phyloP scores from a whole-genome alignment of 495 filamentous ascomycete species.

The Penicillium fimorum region DNA sequence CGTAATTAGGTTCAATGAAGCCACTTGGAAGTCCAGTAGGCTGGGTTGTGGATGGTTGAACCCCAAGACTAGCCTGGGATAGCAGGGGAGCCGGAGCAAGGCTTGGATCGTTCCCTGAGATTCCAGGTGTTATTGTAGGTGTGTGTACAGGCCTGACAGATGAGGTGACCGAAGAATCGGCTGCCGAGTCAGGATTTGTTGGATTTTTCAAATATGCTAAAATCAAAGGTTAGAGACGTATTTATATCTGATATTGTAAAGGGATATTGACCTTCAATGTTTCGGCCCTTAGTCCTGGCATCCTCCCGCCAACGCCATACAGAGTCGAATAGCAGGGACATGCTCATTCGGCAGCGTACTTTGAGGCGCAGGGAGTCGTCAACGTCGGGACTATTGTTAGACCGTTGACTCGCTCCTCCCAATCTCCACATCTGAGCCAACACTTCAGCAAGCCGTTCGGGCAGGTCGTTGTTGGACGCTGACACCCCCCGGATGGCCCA shows the following conservation, averaged over 20 bases:
- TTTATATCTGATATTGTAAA: background rate
- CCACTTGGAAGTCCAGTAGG: conserved; percentile 49
- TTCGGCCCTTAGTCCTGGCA: conserved; percentile 73
- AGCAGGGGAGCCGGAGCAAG: conserved; percentile 47
- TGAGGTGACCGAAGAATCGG: conserved; percentile 69
- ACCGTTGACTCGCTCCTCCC: conserved; percentile 49
- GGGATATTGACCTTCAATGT: conserved; percentile 60
- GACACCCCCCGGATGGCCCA: conserved; percentile 72
- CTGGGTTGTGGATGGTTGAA: conserved; percentile 28
- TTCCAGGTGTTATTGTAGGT: conserved; percentile 38
- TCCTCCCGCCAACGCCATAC: conserved; percentile 94
- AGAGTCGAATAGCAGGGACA: conserved; percentile 89
- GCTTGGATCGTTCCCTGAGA: conserved; percentile 42
- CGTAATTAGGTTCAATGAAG: conserved; percentile 67
- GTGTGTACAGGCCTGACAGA: conserved; percentile 36
- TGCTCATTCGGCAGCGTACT: conserved; percentile 86
- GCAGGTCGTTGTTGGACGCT: conserved; percentile 78
- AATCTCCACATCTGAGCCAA: conserved; percentile 91
- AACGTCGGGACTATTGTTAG: conserved; percentile 36
- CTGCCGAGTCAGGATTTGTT: conserved; percentile 77
- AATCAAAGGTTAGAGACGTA: background rate
- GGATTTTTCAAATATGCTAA: conserved; percentile 77
- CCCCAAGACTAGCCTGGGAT: conserved; percentile 33
- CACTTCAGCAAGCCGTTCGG: conserved; percentile 81
- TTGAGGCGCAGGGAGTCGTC: conserved; percentile 78